These are phyloP conservation scores for Lotus japonicus DNA, from an alignment of 306 rosid species.

Conservation along the genomic window DNA sequence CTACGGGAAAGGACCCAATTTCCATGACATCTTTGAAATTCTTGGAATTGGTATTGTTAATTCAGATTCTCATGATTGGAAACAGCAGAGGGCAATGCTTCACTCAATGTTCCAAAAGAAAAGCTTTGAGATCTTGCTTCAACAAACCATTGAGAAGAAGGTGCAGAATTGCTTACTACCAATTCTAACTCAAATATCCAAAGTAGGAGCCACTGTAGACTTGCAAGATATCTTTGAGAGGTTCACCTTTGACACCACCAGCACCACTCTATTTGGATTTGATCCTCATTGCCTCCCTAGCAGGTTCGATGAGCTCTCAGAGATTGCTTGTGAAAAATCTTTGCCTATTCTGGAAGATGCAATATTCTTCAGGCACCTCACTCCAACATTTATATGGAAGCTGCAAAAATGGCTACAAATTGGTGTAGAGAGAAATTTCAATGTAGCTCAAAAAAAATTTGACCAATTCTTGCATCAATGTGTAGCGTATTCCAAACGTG, in stretches of 20 bases:
- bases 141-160: constrained; percentile 8
- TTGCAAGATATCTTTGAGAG: constrained; percentile 30
- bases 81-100: neutral
- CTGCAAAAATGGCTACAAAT: neutral
- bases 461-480: neutral
- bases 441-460: neutral
- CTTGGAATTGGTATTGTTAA: constrained; percentile 15
- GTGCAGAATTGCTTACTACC: constrained; percentile 26
- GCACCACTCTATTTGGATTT: constrained; percentile 19
- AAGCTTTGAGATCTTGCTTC: neutral
- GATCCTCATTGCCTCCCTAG: constrained; percentile 27
- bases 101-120: neutral
- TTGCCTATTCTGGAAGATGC: neutral
- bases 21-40: constrained; percentile 17
- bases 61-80: constrained; percentile 11
- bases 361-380: neutral
- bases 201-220: constrained; percentile 1
- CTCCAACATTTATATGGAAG: constrained; percentile 4
- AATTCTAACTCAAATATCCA: constrained; percentile 1
- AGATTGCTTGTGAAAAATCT: neutral
- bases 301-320: neutral
- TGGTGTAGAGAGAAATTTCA: no score
- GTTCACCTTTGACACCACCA: constrained; percentile 10
- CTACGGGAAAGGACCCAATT: constrained; percentile 8
- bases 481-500: neutral